phyloP scores from a whole-genome alignment of 1,139 yeast genomes.

The Pichia kudriavzevii region DNA sequence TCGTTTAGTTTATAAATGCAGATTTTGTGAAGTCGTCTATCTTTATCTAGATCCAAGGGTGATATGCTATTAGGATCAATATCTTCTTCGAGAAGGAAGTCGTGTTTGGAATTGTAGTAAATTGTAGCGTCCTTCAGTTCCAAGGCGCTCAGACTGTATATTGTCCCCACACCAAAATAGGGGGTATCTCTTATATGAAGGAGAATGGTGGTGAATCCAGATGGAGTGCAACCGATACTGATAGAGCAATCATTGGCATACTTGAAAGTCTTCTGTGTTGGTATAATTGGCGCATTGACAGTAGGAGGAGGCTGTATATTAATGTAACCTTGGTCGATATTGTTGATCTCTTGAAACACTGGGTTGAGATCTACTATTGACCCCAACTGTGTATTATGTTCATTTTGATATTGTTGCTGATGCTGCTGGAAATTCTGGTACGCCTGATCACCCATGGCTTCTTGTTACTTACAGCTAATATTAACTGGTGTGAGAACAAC shows the following conservation, averaged over 20 bases:
- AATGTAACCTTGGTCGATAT: background rate
- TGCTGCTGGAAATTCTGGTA: too few relatives aligned
- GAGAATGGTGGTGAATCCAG: conserved; percentile 18
- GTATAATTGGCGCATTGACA: background rate
- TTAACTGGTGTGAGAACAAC: too few relatives aligned
- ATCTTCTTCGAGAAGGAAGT: conserved; percentile 17
- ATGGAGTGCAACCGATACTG: conserved; percentile 16
- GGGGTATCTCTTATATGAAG: conserved; percentile 18
- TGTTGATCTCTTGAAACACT: conserved; percentile 2
- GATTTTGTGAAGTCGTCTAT: conserved; percentile 16
- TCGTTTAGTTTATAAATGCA: conserved; percentile 16
- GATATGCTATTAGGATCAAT: conserved; percentile 8
- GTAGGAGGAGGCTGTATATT: background rate
- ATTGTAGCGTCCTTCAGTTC: conserved; percentile 16
- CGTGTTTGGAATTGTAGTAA: conserved; percentile 19
- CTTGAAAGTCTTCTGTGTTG: conserved; percentile 15
- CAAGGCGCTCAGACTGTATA: conserved; percentile 13
- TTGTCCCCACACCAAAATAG: conserved; percentile 20
- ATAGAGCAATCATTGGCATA: conserved; percentile 20
- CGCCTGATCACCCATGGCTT: too few relatives aligned
- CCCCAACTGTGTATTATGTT: too few relatives aligned
- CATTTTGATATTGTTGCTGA: too few relatives aligned
- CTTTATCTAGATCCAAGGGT: conserved; percentile 12
- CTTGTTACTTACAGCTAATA: too few relatives aligned
- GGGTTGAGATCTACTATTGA: background rate